phyloP scores from a whole-genome alignment of 2,329 filamentous ascomycete species.

The Aspergillus sp. region DNA sequence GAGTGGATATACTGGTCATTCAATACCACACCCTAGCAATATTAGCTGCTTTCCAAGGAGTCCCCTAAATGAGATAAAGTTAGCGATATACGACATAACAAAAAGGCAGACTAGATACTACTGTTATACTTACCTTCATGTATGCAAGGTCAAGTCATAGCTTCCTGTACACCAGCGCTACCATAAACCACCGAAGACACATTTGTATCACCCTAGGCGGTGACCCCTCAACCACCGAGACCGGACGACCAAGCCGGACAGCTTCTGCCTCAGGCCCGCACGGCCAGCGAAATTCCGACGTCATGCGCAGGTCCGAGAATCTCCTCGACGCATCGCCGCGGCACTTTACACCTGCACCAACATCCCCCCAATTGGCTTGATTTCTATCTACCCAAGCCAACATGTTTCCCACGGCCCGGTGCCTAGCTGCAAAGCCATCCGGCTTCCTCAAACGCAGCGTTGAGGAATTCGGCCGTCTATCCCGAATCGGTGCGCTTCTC shows the following conservation, averaged over 20 bases:
- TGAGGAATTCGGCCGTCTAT: conserved; percentile 60
- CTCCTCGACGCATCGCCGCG: background rate
- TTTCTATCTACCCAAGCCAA: conserved; percentile 1
- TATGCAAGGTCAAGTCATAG: too few species aligned
- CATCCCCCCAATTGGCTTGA: background rate
- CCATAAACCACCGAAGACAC: too few species aligned
- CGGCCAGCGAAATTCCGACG: background rate
- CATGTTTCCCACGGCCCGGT: conserved; percentile 45
- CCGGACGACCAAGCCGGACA: background rate
- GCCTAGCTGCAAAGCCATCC: conserved; percentile 39
- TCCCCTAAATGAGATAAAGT: too few species aligned
- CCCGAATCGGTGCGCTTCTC: conserved; percentile 53
- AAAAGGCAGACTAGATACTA: accelerated
- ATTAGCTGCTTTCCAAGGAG: too few species aligned
- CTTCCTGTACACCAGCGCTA: too few species aligned
- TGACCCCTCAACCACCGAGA: background rate
- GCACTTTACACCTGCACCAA: background rate
- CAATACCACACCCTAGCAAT: too few species aligned
- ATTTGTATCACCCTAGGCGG: background rate
- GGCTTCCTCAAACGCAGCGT: conserved; percentile 62
- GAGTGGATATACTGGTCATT: too few species aligned
- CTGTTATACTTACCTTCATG: too few species aligned
- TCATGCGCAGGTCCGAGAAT: background rate
- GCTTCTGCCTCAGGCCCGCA: conserved; percentile 8
- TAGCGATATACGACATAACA: too few species aligned